Base-by-base conservation (phyloP, 306 rosid species). In the Glycine soja region DNA sequence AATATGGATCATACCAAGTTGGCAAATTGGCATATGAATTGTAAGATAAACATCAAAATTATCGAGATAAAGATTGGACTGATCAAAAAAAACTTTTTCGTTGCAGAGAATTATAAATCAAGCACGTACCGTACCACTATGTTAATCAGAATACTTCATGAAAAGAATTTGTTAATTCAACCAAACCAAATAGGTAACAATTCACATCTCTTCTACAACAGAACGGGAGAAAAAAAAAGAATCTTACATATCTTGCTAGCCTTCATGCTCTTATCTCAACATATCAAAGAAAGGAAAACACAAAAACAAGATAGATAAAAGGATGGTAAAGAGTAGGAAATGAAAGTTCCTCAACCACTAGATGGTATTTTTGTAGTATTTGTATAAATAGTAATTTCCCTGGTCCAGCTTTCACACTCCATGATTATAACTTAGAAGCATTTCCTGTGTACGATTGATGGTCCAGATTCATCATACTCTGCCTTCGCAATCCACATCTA, bases 401-500 rank as follows among this genome's bases (percentile, higher is more conserved):
- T 81, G 83, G 64, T 79, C 88, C 91, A 42, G 79, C 83, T 73
- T 86, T 81, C 84, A 67, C 70, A 78, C 87, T 79, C 75, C 76
- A 42, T 61, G 77, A 74, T 86, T 85, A 87, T 78, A 94, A 92
- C 78, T 89, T 86, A 95, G 90, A 95, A 95, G 94, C 98, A 95
- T 89, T 95, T 95, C 95, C 97, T 89, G 97, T 95, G 98, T 50
- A 95, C 98, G 69, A 94, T 94, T 54, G 98, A 94, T 69, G 98
- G 98, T 18, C 98, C 97, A 6, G 97, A 94, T 84, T 94, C 98
- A 63, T 94, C 98, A 72, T 92, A 94, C 81, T 94, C 98, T 9
- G 98, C 92, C 88, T 94, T 91, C 34, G 97, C 90, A 75, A 94
- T 95, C 98, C 98, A 95, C 98, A 95, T 95, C 98, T 95, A 90